Evolutionary conservation across 2,329 filamentous ascomycete genomes (phyloP).

Genomic region (Chaetomium olivaceum): DNA sequence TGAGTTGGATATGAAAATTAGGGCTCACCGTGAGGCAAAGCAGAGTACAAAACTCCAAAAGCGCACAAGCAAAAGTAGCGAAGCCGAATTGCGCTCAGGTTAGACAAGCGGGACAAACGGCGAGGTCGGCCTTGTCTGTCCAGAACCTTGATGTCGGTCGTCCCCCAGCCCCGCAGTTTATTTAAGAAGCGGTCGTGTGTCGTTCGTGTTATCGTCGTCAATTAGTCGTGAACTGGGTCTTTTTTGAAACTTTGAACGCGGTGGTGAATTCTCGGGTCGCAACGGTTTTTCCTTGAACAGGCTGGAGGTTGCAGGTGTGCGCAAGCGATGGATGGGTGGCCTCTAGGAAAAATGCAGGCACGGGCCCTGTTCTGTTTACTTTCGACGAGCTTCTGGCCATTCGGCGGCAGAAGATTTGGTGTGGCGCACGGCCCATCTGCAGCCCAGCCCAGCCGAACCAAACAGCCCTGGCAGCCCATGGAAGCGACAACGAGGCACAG

Average conservation of each 20-base stretch:
- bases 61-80: conserved; percentile 23
- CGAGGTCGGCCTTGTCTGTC: background rate
- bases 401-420: conserved; percentile 17
- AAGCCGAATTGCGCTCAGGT: conserved; percentile 14
- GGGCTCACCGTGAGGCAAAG: conserved; percentile 18
- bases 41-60: conserved; percentile 28
- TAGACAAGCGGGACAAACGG: conserved; percentile 5
- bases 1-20: background rate
- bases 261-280: background rate
- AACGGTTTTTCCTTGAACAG: background rate
- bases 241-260: background rate
- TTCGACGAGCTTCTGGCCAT: conserved; percentile 25
- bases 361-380: conserved; percentile 33
- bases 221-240: background rate
- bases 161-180: conserved; percentile 20
- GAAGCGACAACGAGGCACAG: conserved; percentile 16
- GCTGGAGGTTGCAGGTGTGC: conserved; percentile 15
- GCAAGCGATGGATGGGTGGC: conserved; percentile 25
- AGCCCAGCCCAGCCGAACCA: conserved; percentile 10
- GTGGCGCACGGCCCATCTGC: conserved; percentile 23
- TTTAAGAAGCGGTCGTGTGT: background rate
- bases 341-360: conserved; percentile 27
- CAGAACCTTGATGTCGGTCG: background rate
- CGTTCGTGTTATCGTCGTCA: background rate
- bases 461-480: background rate